These are phyloP conservation scores for Corylus heterophylla DNA, from an alignment of 306 rosid genomes.

Conservation along the genomic window DNA sequence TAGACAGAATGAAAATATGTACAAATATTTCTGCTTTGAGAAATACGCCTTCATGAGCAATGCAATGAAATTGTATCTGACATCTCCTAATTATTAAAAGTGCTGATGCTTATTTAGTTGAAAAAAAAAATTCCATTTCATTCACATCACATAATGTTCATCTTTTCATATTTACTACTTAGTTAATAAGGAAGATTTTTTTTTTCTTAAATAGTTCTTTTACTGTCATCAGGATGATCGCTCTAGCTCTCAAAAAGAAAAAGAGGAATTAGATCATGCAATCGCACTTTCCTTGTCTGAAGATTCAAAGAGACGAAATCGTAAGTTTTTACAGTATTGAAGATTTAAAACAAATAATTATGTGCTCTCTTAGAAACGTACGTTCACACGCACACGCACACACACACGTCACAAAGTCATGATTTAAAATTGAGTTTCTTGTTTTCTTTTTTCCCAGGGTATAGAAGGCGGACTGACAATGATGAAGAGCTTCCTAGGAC, in stretches of 20 bases:
- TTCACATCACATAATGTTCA: slow-evolving; percentile 8
- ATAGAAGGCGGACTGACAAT: slow-evolving; percentile 42
- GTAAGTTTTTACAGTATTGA: slow-evolving; percentile 37
- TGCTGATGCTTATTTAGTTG: neutral
- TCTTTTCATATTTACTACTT: neutral
- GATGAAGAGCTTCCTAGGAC: slow-evolving; percentile 56
- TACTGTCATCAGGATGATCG: slow-evolving; percentile 61
- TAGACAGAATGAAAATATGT: neutral
- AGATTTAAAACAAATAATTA: neutral
- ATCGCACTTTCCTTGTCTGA: slow-evolving; percentile 67
- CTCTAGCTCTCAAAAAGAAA: slow-evolving; percentile 71
- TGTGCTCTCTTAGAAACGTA: neutral
- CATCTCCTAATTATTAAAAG: neutral
- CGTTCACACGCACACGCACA: neutral
- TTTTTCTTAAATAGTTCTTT: slow-evolving; percentile 9
- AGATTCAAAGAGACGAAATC: slow-evolving; percentile 64
- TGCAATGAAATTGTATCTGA: neutral
- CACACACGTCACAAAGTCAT: neutral
- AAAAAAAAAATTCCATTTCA: neutral
- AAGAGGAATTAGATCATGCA: slow-evolving; percentile 72
- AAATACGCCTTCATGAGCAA: neutral
- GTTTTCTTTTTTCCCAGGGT: slow-evolving; percentile 43
- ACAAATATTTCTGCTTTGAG: neutral
- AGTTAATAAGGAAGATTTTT: slow-evolving; percentile 15
- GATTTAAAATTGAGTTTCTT: slow-evolving; percentile 11